These are phyloP conservation scores for Penicillium olsonii DNA, from an alignment of 2,329 filamentous ascomycete genomes.

Conservation along the genomic window DNA sequence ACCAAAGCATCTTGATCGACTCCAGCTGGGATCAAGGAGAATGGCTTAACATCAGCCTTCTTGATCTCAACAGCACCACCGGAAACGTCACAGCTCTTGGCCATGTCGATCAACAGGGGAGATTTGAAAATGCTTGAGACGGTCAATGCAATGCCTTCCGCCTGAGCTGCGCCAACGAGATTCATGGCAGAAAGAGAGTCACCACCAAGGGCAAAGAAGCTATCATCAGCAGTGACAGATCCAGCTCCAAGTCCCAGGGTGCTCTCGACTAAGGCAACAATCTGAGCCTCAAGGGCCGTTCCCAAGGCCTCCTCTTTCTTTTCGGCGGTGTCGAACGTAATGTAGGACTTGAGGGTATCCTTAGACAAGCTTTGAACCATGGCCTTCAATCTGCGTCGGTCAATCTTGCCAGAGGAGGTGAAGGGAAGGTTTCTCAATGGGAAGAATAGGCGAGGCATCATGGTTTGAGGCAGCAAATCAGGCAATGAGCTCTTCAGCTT, in stretches of 20 bases:
- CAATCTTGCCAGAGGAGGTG: conserved; percentile 46
- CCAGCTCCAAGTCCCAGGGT: conserved; percentile 40
- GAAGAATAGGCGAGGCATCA: conserved; percentile 48
- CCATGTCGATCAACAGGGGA: conserved; percentile 48
- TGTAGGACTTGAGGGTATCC: conserved; percentile 33
- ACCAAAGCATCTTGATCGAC: conserved; percentile 23
- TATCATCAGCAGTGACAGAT: conserved; percentile 46
- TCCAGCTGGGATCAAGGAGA: conserved; percentile 30
- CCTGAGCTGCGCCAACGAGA: conserved; percentile 44
- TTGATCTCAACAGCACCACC: not conserved
- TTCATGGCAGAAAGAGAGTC: conserved; percentile 52
- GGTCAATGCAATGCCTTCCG: conserved; percentile 42
- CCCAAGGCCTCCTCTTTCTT: conserved; percentile 26
- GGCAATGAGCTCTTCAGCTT: conserved; percentile 29
- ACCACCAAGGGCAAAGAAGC: conserved; percentile 50
- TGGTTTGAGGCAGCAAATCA: conserved; percentile 40
- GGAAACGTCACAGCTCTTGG: conserved; percentile 28
- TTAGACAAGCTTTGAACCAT: conserved; percentile 40
- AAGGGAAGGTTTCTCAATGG: conserved; percentile 44
- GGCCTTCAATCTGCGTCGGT: conserved; percentile 41
- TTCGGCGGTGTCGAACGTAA: conserved; percentile 21
- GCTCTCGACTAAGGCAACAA: conserved; percentile 41
- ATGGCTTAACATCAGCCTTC: conserved; percentile 22
- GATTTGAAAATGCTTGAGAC: conserved; percentile 49
- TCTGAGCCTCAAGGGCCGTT: conserved; percentile 30